Percentiles rank a stretch among this genome's conserved stretches.
phyloP scores from a whole-genome alignment of 257 asterid species.

The Nicotiana otophora region DNA sequence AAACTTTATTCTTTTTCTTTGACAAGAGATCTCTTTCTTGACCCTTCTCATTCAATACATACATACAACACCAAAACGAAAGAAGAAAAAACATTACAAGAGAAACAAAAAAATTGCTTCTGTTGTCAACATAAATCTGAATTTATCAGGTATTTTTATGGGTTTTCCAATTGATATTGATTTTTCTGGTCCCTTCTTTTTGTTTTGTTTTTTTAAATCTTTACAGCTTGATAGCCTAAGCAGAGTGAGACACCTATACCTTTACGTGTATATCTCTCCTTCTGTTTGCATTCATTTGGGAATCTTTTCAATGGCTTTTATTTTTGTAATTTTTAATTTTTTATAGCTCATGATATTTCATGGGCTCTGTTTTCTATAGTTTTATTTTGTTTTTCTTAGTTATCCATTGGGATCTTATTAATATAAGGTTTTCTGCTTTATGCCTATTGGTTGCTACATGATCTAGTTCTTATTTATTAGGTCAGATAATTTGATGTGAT shows the following conservation, averaged over 20 bases:
- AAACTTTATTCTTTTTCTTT: background rate
- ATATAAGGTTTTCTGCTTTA: constrained; percentile 16
- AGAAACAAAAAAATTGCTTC: background rate
- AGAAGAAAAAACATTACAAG: background rate
- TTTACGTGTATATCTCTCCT: background rate
- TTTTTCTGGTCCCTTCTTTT: background rate
- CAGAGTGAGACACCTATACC: background rate
- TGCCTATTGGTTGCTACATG: constrained; percentile 13
- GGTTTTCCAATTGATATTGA: background rate
- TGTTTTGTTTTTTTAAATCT: background rate
- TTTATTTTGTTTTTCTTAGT: constrained; percentile 11
- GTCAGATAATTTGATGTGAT: constrained; percentile 1
- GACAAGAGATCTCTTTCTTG: background rate
- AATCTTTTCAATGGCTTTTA: background rate
- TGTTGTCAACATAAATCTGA: background rate
- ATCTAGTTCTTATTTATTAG: constrained; percentile 2
- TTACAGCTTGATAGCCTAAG: background rate
- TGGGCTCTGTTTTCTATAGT: background rate
- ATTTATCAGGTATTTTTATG: background rate
- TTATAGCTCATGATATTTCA: background rate
- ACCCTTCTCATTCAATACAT: background rate
- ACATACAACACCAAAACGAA: background rate
- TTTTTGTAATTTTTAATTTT: background rate
- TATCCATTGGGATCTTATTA: constrained; percentile 13
- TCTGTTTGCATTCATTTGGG: background rate